phyloP scores from a whole-genome alignment of 2,329 filamentous ascomycete genomes.

The Nakataea oryzae region DNA sequence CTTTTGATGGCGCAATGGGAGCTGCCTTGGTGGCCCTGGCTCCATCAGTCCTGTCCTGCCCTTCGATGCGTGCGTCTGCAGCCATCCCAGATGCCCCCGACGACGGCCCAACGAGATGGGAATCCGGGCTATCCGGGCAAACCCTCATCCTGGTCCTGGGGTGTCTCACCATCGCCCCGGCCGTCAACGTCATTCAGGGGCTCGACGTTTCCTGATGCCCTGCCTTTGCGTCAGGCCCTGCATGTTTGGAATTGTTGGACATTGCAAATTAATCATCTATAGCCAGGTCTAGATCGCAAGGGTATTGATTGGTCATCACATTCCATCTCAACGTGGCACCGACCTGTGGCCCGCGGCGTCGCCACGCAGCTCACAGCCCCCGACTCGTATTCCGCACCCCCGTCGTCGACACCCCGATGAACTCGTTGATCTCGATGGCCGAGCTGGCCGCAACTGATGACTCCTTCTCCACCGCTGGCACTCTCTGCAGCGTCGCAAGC shows the following conservation, averaged over 20 bases:
- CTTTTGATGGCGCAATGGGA: too few relatives aligned
- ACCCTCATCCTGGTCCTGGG: not conserved
- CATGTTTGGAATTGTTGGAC: not conserved
- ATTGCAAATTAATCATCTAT: not conserved
- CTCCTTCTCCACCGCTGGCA: not conserved
- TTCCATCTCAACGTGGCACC: too few relatives aligned
- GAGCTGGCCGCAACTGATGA: not conserved
- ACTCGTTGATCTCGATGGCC: constrained; percentile 2
- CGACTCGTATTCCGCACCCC: not conserved
- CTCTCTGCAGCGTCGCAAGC: constrained; percentile 1
- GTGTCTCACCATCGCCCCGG: not conserved
- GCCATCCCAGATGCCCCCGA: too few relatives aligned
- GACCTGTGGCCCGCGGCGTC: too few relatives aligned
- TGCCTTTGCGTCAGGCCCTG: too few relatives aligned
- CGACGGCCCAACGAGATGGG: not conserved
- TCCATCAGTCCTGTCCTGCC: too few relatives aligned
- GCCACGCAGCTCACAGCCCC: not conserved
- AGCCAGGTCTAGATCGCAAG: too few relatives aligned
- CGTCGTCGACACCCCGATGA: not conserved
- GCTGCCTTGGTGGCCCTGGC: too few relatives aligned
- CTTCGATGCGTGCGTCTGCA: not conserved
- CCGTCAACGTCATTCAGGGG: not conserved
- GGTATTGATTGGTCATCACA: too few relatives aligned
- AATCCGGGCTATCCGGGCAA: too few relatives aligned
- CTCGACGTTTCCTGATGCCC: too few relatives aligned